Evolutionary conservation across 805 yeast genomes (phyloP), one percentile per base, ranked within the genome.

Genomic region (Hemisphaericaspora nanyangensis): DNA sequence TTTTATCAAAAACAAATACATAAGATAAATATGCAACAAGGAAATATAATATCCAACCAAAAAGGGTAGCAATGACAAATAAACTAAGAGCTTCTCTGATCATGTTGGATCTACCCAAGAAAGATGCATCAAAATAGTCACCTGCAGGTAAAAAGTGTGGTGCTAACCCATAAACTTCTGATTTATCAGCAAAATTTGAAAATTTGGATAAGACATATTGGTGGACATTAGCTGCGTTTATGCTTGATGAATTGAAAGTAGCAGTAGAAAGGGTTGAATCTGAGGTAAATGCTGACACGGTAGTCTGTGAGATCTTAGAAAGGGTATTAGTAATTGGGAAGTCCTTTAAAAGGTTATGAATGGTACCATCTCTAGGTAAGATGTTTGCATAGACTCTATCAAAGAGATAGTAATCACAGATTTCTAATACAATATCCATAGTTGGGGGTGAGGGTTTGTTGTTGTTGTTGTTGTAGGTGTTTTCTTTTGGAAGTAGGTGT

Each of bases 371-470:
- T 24, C 38, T 50, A 42, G 58, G 70, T 34, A 87, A 66, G 2
- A 78, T 45, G 29, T 65, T 65, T 22, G 97, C 85, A 52, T 89
- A 91, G 13, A 78, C 65, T 57, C 69, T 72, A 65, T 93, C 99
- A 36, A 91, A 76, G 20, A 79, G 52, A 51, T 65, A 85, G 34
- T 85, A 72, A 63, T 93, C 99, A 33, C 70, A 64, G 17, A 79
- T 68, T 61, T 93, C 99, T 37, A 93, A 74, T 17, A 88, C 89
- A 55, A 93, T 69, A 82, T 93, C 99, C 99, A 93, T 91, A 42
- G 34, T 56, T 44, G 11, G 31, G 15, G 11, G 31, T 17, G 11
- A 34, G n/a, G 25, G 10, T 20, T 6, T 20, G 25, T 20, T 20
- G 8, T 20, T 20, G 25, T 22, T 5, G 26, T 22, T 12, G 28